Evolutionary conservation across 75 land plant genomes (phyloP).

Genomic region (Picea glauca): DNA sequence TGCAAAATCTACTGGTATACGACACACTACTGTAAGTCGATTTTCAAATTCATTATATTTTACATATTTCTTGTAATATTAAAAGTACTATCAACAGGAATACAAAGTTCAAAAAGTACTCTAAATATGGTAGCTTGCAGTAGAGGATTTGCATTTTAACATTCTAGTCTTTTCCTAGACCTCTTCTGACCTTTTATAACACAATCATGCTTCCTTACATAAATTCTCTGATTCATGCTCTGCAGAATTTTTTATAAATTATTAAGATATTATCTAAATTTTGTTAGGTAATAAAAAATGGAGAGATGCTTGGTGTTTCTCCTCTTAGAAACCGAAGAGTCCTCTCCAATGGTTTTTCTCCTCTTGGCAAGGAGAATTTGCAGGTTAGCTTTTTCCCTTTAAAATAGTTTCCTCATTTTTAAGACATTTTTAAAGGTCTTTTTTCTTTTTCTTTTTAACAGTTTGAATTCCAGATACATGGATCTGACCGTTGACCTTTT

Average conservation of each 20-base stretch:
- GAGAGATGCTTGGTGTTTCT: constrained; percentile 53
- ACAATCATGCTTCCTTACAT: background rate
- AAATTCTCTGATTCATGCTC: background rate
- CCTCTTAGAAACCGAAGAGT: constrained; percentile 43
- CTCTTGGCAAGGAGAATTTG: constrained; percentile 41
- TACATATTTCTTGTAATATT: background rate
- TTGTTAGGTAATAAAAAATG: constrained; percentile 47
- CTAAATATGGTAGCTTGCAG: background rate
- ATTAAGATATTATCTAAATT: background rate
- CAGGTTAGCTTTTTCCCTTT: constrained; percentile 15
- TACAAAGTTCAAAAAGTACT: background rate
- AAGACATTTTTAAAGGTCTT: background rate
- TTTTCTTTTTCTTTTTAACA: background rate
- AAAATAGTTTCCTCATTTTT: background rate
- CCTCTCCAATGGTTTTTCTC: constrained; percentile 46
- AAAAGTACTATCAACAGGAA: background rate
- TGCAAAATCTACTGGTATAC: constrained; percentile 41
- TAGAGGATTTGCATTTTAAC: background rate
- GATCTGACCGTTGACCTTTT: background rate
- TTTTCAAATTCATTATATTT: background rate
- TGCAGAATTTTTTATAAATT: background rate
- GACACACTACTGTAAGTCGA: constrained; percentile 37
- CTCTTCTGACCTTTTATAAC: background rate
- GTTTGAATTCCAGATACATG: background rate
- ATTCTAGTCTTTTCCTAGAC: background rate